A percentile compares a stretch with the other conserved stretches of the same genome.
These are phyloP conservation scores for Xylona heveae DNA, from an alignment of 495 filamentous ascomycete genomes.

Conservation along the genomic window DNA sequence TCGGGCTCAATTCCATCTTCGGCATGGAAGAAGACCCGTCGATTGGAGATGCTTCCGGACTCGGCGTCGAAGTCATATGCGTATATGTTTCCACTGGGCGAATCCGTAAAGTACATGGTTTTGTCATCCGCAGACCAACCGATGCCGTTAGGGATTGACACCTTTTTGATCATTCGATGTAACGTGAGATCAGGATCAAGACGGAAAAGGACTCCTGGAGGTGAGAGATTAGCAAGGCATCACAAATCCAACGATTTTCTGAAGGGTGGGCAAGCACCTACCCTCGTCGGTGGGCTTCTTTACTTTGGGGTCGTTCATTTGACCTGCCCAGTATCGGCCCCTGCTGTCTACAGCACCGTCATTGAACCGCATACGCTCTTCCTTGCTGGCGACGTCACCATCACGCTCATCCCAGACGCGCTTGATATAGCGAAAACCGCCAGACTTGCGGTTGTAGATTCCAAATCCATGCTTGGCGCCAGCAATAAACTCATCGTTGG, in stretches of 20 bases:
- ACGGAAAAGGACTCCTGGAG: slow-evolving; percentile 34
- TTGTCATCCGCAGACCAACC: slow-evolving; percentile 47
- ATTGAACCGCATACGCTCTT: slow-evolving; percentile 39
- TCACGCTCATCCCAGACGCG: slow-evolving; percentile 29
- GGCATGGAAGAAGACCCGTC: slow-evolving; percentile 41
- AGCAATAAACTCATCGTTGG: slow-evolving; percentile 45
- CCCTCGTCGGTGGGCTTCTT: slow-evolving; percentile 15
- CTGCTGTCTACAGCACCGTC: slow-evolving; percentile 65
- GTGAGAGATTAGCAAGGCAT: slow-evolving; percentile 1
- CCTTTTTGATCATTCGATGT: slow-evolving; percentile 33
- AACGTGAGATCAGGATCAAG: slow-evolving; percentile 38
- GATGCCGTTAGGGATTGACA: slow-evolving; percentile 78
- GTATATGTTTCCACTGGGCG: slow-evolving; percentile 46
- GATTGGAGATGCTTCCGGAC: slow-evolving; percentile 41
- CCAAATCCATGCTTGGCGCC: slow-evolving; percentile 70
- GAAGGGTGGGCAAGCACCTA: slow-evolving; percentile 6
- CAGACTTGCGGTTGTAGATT: slow-evolving; percentile 44
- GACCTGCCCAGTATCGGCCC: slow-evolving; percentile 75
- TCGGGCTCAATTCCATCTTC: slow-evolving; percentile 19
- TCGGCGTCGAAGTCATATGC: slow-evolving; percentile 50
- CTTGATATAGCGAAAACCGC: slow-evolving; percentile 36
- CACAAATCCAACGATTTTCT: not conserved
- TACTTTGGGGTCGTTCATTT: slow-evolving; percentile 49
- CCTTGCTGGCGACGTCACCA: slow-evolving; percentile 21
- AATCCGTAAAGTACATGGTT: slow-evolving; percentile 71